Evolutionary conservation across 2,329 filamentous ascomycete genomes (phyloP), one percentile per base, ranked within the genome.

Genomic region (Cercospora canescens): DNA sequence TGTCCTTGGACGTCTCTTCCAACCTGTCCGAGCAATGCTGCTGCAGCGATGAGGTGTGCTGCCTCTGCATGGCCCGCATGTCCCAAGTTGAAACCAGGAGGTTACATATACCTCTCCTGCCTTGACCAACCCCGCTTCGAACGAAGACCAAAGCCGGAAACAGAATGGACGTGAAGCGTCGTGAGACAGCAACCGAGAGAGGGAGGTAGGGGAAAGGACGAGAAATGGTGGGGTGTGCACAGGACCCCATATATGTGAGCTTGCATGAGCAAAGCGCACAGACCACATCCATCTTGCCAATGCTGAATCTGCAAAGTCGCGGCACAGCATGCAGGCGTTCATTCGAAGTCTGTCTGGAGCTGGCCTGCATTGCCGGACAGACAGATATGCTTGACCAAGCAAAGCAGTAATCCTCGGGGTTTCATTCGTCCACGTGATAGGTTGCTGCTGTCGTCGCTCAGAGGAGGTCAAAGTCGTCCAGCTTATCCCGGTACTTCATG

Each of bases 391-490:
- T 26, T 28, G 18, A 7, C 28, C 18, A 24, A 50, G 45, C 24
- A 50, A 1, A 16, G 6, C 24, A 12, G 28, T 34, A 2, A 58
- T 24, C 35, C 57, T 60, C 21, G 32, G 56, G 28, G 1, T 41
- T 30, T 41, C 5, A 5, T 39, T 30, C 3, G 57, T 39, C 16
- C 32, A 30, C 57, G 39, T 60, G 57, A 60, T 16, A 37, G 57
- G 52, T 34, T 14, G 52, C 18, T 55, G 32, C 32, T 32, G 56
- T 57, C 41, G 39, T n/a, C 30, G 32, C 41, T 87, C 79, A 95
- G 74, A 96, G 82, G 76, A 97, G 82, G 82, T 98, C 94, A 76
- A 96, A 98, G 81, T 98, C 94, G 81, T 98, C 94, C 80, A 97
- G 81, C 83, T 96, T 92, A 80, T 97, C 93, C 73, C 93, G 88